These are phyloP conservation scores for Talaromyces wortmannii DNA, from an alignment of 495 filamentous ascomycete genomes.

Conservation along the genomic window DNA sequence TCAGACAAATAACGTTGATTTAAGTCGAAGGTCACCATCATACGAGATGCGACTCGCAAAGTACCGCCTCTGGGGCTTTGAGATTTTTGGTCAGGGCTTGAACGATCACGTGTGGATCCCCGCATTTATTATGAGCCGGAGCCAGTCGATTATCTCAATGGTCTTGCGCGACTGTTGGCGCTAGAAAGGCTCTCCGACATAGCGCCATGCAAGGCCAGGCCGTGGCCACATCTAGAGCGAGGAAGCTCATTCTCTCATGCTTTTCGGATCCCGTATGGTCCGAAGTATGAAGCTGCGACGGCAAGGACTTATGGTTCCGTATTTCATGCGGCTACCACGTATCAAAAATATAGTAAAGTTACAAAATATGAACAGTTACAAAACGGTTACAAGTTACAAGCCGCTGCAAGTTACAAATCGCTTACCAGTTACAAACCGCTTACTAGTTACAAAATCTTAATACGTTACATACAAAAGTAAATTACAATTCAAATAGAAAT, in stretches of 20 bases:
- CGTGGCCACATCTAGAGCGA: conserved; percentile 23
- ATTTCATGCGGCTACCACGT: too few species aligned
- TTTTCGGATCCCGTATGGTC: conserved; percentile 62
- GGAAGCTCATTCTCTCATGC: conserved; percentile 62
- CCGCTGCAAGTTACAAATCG: too few species aligned
- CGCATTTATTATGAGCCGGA: too few species aligned
- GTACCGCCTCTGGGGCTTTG: conserved; percentile 63
- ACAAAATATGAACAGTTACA: too few species aligned
- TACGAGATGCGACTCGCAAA: conserved; percentile 70
- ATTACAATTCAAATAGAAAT: too few species aligned
- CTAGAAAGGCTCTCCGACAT: conserved; percentile 57
- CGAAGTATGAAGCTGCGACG: conserved; percentile 51
- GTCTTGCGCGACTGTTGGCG: conserved; percentile 59
- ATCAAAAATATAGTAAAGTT: too few species aligned
- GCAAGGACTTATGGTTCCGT: not conserved
- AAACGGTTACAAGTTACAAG: too few species aligned
- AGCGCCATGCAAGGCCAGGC: conserved; percentile 5
- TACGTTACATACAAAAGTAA: too few species aligned
- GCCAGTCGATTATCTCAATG: conserved; percentile 54
- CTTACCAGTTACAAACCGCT: too few species aligned
- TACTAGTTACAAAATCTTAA: too few species aligned
- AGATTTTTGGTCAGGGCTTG: conserved; percentile 59
- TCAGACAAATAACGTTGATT: conserved; percentile 63
- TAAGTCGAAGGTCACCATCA: conserved; percentile 60
- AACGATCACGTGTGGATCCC: conserved; percentile 60